phyloP scores from a whole-genome alignment of 345 rosid species.

The Aegle marmelos region DNA sequence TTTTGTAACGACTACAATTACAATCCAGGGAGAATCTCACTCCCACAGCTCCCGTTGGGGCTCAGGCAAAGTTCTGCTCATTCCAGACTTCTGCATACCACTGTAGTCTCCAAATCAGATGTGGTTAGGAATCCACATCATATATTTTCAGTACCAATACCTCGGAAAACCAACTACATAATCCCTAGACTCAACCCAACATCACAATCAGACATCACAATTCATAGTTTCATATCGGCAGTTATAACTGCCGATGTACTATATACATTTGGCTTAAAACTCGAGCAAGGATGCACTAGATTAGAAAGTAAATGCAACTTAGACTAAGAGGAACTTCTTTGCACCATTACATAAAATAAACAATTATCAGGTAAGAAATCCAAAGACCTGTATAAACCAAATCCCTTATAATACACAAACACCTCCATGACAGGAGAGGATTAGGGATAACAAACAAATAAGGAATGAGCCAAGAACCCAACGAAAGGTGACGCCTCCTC shows the following conservation, averaged over 20 bases:
- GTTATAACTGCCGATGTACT: neutral
- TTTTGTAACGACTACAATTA: neutral
- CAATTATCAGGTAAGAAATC: constrained; percentile 19
- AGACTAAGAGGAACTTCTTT: constrained; percentile 5
- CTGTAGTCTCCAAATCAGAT: neutral
- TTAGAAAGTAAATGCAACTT: neutral
- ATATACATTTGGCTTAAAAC: constrained; percentile 4
- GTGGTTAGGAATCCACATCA: too few species aligned
- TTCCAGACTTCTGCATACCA: neutral
- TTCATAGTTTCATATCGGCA: neutral
- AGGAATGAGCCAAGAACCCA: constrained; percentile 12
- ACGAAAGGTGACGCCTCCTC: constrained; percentile 14
- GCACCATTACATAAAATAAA: constrained; percentile 31
- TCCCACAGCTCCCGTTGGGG: neutral
- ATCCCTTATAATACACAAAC: constrained; percentile 43
- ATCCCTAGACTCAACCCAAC: neutral
- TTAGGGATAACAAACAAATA: neutral
- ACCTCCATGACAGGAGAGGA: constrained; percentile 17
- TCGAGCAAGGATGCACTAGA: neutral
- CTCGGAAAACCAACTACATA: neutral
- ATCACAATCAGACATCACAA: neutral
- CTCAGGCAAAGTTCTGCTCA: neutral
- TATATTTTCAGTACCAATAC: neutral
- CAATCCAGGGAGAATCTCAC: neutral
- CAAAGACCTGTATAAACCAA: constrained; percentile 28